A percentile compares a stretch with the other conserved stretches of the same genome.
Conservation (phyloP, 176 grass and related monocot genomes). For the Alopecurus myosuroides region DNA sequence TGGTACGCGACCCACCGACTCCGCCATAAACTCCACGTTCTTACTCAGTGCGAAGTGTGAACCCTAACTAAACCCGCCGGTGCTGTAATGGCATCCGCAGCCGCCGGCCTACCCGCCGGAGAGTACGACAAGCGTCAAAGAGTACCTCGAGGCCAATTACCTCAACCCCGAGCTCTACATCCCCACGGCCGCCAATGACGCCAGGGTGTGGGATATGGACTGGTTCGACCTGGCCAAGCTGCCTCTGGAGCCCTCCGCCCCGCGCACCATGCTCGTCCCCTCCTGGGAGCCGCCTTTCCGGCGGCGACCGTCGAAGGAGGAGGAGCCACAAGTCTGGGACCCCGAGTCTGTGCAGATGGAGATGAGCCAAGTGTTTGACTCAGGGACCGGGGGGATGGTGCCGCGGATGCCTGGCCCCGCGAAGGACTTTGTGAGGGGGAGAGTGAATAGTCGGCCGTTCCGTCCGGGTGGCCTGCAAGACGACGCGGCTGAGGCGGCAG, state of each 20-base stretch:
- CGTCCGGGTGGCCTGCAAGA: slow-evolving; percentile 59
- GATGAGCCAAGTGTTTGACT: slow-evolving; percentile 62
- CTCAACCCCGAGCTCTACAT: slow-evolving; percentile 71
- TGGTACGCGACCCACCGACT: slow-evolving; percentile 33
- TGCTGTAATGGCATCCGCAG: slow-evolving; percentile 28
- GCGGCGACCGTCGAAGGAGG: not conserved
- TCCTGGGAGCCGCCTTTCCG: slow-evolving; percentile 78
- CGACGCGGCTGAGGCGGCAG: slow-evolving; percentile 2
- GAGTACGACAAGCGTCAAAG: slow-evolving; percentile 48
- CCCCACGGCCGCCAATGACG: slow-evolving; percentile 54
- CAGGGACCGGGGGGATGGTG: slow-evolving; percentile 37
- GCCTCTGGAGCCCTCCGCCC: slow-evolving; percentile 68
- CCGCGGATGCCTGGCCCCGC: slow-evolving; percentile 66
- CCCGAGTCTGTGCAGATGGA: slow-evolving; percentile 71
- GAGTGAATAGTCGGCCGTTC: slow-evolving; percentile 78
- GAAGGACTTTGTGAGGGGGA: slow-evolving; percentile 88
- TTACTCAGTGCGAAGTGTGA: slow-evolving; percentile 11
- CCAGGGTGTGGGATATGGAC: slow-evolving; percentile 70
- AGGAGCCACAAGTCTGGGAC: slow-evolving; percentile 46
- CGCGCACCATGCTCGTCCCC: slow-evolving; percentile 54
- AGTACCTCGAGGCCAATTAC: slow-evolving; percentile 76
- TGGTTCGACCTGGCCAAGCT: slow-evolving; percentile 62
- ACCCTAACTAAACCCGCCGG: slow-evolving; percentile 36
- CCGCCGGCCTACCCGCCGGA: slow-evolving; percentile 76
- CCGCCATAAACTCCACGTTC: not conserved